A percentile compares a stretch with the other conserved stretches of the same genome.
These are phyloP conservation scores for Jatropha multifida DNA, from an alignment of 441 rosid species.

Conservation along the genomic window DNA sequence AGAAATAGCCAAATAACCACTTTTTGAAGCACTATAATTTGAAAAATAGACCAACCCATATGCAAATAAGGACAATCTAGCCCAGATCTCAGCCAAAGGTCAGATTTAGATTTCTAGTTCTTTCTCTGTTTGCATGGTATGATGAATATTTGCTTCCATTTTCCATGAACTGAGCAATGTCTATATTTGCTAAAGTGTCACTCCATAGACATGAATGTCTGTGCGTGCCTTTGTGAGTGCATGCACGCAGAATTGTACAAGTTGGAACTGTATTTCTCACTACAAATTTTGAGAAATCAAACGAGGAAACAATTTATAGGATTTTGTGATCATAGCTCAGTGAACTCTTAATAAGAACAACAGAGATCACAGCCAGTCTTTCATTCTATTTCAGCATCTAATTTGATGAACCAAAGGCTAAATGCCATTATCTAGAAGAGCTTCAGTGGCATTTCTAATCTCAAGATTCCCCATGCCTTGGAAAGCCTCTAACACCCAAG, in stretches of 20 bases:
- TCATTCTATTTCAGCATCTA: background rate
- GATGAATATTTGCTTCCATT: slow-evolving; percentile 3
- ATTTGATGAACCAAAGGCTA: slow-evolving; percentile 7
- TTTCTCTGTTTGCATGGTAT: background rate
- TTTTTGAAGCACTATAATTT: background rate
- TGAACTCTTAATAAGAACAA: background rate
- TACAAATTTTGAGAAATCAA: slow-evolving; percentile 5
- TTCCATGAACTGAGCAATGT: background rate
- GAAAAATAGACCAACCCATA: background rate
- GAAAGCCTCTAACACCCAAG: background rate
- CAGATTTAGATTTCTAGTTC: background rate
- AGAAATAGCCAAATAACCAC: slow-evolving; percentile 2
- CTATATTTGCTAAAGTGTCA: background rate
- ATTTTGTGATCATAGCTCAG: background rate
- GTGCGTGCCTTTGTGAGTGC: background rate
- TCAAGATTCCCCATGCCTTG: background rate
- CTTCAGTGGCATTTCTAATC: background rate
- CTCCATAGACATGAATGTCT: no score
- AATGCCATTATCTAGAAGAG: slow-evolving; percentile 5
- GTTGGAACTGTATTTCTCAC: background rate
- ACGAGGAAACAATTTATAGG: slow-evolving; percentile 8
- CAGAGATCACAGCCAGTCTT: background rate
- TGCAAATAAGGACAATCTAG: background rate
- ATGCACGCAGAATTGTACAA: background rate
- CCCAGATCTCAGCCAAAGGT: background rate